phyloP scores from a whole-genome alignment of 768 basidiomycete genomes.

The Hemileccinum impolitum region DNA sequence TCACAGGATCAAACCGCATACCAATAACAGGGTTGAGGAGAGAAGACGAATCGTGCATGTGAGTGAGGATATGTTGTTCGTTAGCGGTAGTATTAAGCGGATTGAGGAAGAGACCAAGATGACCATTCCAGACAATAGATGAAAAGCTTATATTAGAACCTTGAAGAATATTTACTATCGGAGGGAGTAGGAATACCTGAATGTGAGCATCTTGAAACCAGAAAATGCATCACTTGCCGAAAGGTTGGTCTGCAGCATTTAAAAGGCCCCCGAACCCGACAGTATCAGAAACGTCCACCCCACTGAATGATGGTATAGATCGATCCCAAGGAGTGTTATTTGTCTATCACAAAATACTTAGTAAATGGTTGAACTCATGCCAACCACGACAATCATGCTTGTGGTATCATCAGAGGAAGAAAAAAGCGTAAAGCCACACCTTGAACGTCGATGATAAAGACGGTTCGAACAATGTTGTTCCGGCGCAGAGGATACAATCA shows the following conservation, averaged over 20 bases:
- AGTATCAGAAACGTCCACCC: slow-evolving; percentile 16
- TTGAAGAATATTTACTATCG: slow-evolving; percentile 21
- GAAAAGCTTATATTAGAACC: slow-evolving; percentile 13
- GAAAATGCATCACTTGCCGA: slow-evolving; percentile 9
- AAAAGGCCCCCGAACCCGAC: slow-evolving; percentile 21
- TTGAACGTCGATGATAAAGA: slow-evolving; percentile 23
- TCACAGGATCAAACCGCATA: slow-evolving; percentile 26
- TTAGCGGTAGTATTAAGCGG: slow-evolving; percentile 16
- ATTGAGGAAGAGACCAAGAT: slow-evolving; percentile 24
- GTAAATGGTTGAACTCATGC: not conserved
- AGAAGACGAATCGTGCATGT: slow-evolving; percentile 17
- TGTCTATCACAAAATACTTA: slow-evolving; percentile 9
- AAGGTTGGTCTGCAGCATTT: slow-evolving; percentile 8
- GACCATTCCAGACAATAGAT: slow-evolving; percentile 15
- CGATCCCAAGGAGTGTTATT: slow-evolving; percentile 13
- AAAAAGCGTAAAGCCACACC: slow-evolving; percentile 10
- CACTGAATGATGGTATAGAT: slow-evolving; percentile 16
- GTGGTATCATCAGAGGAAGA: too few relatives aligned
- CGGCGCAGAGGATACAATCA: slow-evolving; percentile 28
- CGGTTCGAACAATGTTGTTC: slow-evolving; percentile 17
- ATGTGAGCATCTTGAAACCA: not conserved
- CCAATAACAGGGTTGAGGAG: slow-evolving; percentile 31
- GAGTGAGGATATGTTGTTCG: slow-evolving; percentile 15
- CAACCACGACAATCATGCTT: too few relatives aligned
- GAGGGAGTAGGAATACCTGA: not conserved